phyloP scores from a whole-genome alignment of 2,329 filamentous ascomycete genomes.

The Colletotrichum truncatum region DNA sequence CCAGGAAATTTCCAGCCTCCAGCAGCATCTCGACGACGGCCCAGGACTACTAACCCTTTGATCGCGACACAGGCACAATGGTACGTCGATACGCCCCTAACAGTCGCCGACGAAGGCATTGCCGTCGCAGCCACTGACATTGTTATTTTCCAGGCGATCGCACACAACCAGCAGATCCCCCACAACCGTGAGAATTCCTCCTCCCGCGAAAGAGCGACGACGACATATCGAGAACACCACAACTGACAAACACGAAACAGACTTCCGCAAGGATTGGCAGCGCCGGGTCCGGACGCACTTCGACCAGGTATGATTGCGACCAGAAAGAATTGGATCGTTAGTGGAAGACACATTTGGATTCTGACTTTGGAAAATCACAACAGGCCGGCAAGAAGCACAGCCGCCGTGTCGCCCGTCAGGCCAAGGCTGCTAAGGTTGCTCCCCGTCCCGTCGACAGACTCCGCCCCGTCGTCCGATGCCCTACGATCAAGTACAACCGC shows the following conservation, averaged over 20 bases:
- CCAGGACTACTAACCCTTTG: slow-evolving; percentile 45
- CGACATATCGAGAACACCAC: slow-evolving; percentile 33
- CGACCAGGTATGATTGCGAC: slow-evolving; percentile 84
- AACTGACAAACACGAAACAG: slow-evolving; percentile 60
- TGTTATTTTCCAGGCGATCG: slow-evolving; percentile 73
- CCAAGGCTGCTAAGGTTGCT: slow-evolving; percentile 94
- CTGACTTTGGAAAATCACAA: slow-evolving; percentile 33
- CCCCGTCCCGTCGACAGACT: slow-evolving; percentile 98
- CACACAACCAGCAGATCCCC: slow-evolving; percentile 99
- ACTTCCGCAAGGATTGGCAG: slow-evolving; percentile 99
- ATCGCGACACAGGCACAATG: slow-evolving; percentile 63
- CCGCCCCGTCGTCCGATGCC: slow-evolving; percentile 96
- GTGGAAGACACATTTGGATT: slow-evolving; percentile 24
- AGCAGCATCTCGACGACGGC: slow-evolving; percentile 31
- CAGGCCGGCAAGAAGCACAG: slow-evolving; percentile 96
- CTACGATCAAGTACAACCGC: slow-evolving; percentile 99
- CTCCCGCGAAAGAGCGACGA: slow-evolving; percentile 35
- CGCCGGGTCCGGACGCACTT: slow-evolving; percentile 99
- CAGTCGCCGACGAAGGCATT: slow-evolving; percentile 2
- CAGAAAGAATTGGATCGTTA: slow-evolving; percentile 33
- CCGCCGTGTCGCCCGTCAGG: slow-evolving; percentile 88
- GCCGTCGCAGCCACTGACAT: neutral
- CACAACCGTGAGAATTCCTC: slow-evolving; percentile 81
- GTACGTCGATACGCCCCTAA: slow-evolving; percentile 43
- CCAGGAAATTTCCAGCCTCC: slow-evolving; percentile 37